Evolutionary conservation across 352 stramenopile species (phyloP).

Genomic region (Phytopythium kandeliae): DNA sequence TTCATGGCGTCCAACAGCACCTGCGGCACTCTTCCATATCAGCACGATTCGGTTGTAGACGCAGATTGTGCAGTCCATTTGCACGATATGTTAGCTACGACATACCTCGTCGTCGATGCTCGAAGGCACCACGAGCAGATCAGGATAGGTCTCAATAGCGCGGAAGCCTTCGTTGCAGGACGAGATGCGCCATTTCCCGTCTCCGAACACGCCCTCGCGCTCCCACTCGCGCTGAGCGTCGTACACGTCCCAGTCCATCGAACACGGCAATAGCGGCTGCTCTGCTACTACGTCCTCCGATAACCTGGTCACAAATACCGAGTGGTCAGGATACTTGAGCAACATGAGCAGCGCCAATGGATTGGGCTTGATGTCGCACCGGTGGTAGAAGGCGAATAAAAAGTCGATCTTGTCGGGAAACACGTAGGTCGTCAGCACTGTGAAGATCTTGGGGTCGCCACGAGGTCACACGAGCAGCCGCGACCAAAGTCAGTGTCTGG

Average conservation of each 20-base stretch:
- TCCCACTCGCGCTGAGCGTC: conserved; percentile 58
- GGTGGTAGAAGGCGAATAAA: conserved; percentile 82
- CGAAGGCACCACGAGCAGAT: conserved; percentile 89
- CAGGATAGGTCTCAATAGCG: conserved; percentile 92
- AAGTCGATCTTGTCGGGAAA: conserved; percentile 82
- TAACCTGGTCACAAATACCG: conserved; percentile 26
- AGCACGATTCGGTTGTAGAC: background rate
- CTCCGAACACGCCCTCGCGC: conserved; percentile 67
- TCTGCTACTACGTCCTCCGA: conserved; percentile 38
- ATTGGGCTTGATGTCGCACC: no score
- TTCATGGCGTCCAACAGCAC: conserved; percentile 68
- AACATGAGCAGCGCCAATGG: no score
- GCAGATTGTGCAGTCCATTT: no score
- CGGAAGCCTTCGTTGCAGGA: conserved; percentile 65
- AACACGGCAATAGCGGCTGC: conserved; percentile 42
- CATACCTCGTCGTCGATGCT: conserved; percentile 87
- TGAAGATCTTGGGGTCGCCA: conserved; percentile 46
- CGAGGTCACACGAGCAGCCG: no score
- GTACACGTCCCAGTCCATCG: conserved; percentile 69
- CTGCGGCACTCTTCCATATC: conserved; percentile 7
- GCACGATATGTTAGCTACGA: no score
- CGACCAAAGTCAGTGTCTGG: background rate
- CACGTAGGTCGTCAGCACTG: conserved; percentile 74
- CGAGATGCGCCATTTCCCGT: conserved; percentile 56
- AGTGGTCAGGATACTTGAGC: no score